Conservation (phyloP, 2,329 filamentous ascomycete genomes). For the Calonectria montana region DNA sequence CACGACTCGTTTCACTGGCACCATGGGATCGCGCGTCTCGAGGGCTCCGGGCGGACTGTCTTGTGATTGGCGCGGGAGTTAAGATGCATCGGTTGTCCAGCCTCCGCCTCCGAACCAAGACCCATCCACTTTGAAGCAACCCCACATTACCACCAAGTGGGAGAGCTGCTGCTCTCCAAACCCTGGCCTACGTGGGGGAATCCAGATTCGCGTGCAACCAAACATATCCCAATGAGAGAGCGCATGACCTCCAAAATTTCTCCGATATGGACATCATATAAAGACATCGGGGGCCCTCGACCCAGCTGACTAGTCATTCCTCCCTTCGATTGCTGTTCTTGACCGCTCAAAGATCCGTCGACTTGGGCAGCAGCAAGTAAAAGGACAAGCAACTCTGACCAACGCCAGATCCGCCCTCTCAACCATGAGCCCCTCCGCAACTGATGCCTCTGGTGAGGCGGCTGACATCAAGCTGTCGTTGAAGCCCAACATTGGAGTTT, state of each 20-base stretch:
- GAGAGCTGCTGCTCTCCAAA: conserved; percentile 31
- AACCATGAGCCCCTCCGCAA: conserved; percentile 51
- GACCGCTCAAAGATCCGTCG: conserved; percentile 14
- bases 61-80: conserved; percentile 47
- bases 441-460: conserved; percentile 41
- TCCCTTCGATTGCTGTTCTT: conserved; percentile 28
- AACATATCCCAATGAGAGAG: conserved; percentile 42
- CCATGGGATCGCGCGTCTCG: conserved; percentile 39
- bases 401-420: conserved; percentile 22
- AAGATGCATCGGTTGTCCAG: conserved; percentile 38
- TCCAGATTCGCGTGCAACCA: conserved; percentile 42
- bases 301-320: conserved; percentile 19
- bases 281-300: conserved; percentile 36
- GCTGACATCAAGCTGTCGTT: conserved; percentile 41
- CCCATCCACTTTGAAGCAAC: conserved; percentile 35
- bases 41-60: conserved; percentile 23
- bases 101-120: conserved; percentile 37
- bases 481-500: conserved; percentile 95
- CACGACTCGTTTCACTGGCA: conserved; percentile 32
- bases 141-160: conserved; percentile 41
- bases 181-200: conserved; percentile 42
- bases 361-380: conserved; percentile 18
- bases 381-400: conserved; percentile 21
- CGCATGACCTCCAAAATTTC: conserved; percentile 45
- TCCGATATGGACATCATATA: conserved; percentile 35